Evolutionary conservation across 176 grass and related monocot genomes (phyloP).

Genomic region (Otatea glauca): DNA sequence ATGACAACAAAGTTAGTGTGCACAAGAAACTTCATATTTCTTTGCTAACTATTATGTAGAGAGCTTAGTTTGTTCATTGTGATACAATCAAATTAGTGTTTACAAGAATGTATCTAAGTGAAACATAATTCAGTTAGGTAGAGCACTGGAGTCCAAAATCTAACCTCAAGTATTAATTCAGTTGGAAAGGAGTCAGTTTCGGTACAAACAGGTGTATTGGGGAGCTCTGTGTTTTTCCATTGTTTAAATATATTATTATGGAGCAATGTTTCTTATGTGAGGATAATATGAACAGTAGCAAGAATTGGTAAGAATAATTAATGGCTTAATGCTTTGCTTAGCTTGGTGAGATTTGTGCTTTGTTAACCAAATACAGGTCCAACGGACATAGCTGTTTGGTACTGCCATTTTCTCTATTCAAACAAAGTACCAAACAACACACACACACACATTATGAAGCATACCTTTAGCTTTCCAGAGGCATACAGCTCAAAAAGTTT

Average conservation of each 20-base stretch:
- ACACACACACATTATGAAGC: not conserved
- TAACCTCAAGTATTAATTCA: not conserved
- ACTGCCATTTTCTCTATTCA: not conserved
- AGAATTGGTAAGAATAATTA: not conserved
- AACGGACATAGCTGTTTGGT: not conserved
- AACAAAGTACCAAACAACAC: not conserved
- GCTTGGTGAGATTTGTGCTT: not conserved
- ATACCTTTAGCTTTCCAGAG: slow-evolving; percentile 76
- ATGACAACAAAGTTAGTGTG: not conserved
- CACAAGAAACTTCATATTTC: not conserved
- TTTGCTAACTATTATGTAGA: not conserved
- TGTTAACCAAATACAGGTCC: not conserved
- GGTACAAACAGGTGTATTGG: not conserved
- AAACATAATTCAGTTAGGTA: not conserved
- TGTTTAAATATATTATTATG: not conserved
- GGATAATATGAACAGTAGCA: not conserved
- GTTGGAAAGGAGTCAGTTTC: not conserved
- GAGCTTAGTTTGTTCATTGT: not conserved
- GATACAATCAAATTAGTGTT: not conserved
- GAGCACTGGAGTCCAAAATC: not conserved
- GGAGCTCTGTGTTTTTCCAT: not conserved
- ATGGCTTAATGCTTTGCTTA: not conserved
- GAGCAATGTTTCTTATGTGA: not conserved
- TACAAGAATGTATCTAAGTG: not conserved
- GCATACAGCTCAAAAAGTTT: slow-evolving; percentile 73